These are phyloP conservation scores for Teratosphaeriaceae sp. DNA, from an alignment of 2,329 filamentous ascomycete species.

Conservation along the genomic window DNA sequence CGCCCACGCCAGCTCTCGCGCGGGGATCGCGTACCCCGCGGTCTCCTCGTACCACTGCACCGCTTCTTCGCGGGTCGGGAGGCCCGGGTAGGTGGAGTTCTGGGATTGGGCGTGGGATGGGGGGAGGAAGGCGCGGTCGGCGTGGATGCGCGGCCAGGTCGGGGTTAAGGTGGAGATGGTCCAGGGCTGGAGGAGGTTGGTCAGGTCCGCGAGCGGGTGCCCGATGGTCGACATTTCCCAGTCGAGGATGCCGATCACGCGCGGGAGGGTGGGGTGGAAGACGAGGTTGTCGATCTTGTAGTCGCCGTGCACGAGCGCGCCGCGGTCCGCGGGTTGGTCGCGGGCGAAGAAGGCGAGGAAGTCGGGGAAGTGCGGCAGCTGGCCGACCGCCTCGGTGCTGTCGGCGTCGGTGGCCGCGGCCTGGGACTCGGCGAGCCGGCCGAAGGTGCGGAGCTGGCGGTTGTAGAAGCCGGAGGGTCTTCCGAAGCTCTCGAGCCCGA, in stretches of 20 bases:
- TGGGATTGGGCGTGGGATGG: slow-evolving; percentile 12
- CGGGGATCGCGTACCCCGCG: slow-evolving; percentile 64
- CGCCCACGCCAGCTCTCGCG: slow-evolving; percentile 54
- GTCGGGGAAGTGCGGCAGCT: slow-evolving; percentile 75
- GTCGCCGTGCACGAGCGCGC: slow-evolving; percentile 82
- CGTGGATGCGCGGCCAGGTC: slow-evolving; percentile 21
- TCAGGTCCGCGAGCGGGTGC: slow-evolving; percentile 87
- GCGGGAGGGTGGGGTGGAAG: slow-evolving; percentile 81
- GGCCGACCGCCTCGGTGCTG: slow-evolving; percentile 66
- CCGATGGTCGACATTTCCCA: slow-evolving; percentile 99
- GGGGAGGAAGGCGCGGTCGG: slow-evolving; percentile 18
- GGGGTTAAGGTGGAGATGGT: slow-evolving; percentile 20
- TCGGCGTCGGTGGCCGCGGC: slow-evolving; percentile 69
- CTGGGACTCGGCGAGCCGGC: slow-evolving; percentile 70
- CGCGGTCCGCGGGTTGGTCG: slow-evolving; percentile 68
- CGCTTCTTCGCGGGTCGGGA: slow-evolving; percentile 54
- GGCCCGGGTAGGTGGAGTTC: slow-evolving; percentile 45
- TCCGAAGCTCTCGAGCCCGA: slow-evolving; percentile 69
- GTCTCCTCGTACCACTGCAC: slow-evolving; percentile 60
- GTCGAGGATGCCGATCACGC: slow-evolving; percentile 88
- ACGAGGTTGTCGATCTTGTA: slow-evolving; percentile 68
- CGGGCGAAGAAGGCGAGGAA: slow-evolving; percentile 69
- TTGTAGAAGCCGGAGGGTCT: slow-evolving; percentile 71
- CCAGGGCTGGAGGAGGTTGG: slow-evolving; percentile 54
- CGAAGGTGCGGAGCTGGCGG: slow-evolving; percentile 79